Percentiles rank a stretch among this genome's conserved stretches.
These are phyloP conservation scores for Mycena belliarum DNA, from an alignment of 768 basidiomycete genomes.

Conservation along the genomic window DNA sequence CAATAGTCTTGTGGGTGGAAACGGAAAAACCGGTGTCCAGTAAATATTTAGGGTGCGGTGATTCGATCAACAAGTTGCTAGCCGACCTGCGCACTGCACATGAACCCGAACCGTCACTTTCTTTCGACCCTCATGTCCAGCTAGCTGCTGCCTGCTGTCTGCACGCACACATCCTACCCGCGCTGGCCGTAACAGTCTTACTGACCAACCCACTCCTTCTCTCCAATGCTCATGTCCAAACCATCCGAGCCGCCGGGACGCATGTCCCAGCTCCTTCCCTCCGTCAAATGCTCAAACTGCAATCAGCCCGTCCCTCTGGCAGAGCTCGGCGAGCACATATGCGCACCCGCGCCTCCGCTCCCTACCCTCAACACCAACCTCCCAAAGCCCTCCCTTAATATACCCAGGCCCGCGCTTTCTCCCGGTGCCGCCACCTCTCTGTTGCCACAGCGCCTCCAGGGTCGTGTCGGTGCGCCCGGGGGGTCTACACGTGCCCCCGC, in stretches of 20 bases:
- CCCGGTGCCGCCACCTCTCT: conserved; percentile 45
- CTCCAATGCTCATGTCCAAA: conserved; percentile 29
- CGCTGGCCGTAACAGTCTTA: conserved; percentile 34
- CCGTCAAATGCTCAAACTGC: conserved; percentile 86
- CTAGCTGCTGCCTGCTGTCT: not conserved
- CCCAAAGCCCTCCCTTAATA: conserved; percentile 33
- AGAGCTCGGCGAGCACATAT: conserved; percentile 79
- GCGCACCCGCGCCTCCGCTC: conserved; percentile 50
- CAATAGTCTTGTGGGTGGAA: too few species aligned
- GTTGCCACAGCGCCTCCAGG: conserved; percentile 52
- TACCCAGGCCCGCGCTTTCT: conserved; percentile 40
- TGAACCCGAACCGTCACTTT: not conserved
- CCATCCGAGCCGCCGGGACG: conserved; percentile 35
- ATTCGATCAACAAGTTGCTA: not conserved
- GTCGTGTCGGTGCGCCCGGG: conserved; percentile 33
- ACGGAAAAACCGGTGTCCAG: too few species aligned
- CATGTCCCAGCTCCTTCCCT: conserved; percentile 78
- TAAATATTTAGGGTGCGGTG: not conserved
- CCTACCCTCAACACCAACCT: conserved; percentile 36
- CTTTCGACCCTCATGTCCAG: not conserved
- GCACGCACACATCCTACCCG: conserved; percentile 7
- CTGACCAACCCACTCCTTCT: conserved; percentile 13
- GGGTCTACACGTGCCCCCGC: conserved; percentile 17
- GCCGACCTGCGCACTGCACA: not conserved
- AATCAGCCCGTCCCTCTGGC: conserved; percentile 66